phyloP scores from a whole-genome alignment of 129 eudicot genomes.

The Pulicaria dysenterica region DNA sequence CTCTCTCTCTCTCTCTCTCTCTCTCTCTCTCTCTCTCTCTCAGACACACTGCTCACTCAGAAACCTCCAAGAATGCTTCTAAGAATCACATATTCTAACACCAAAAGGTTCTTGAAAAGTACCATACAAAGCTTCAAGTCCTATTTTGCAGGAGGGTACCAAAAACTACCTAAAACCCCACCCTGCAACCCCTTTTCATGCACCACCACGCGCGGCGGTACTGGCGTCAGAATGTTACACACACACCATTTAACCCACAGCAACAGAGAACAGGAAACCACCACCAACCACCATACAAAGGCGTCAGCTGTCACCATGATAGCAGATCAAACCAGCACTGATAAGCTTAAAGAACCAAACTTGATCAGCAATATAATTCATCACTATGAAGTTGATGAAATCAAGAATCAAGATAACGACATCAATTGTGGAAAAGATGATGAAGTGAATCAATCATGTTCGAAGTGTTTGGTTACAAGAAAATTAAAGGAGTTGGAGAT shows the following conservation, averaged over 20 bases:
- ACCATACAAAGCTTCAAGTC: conserved; percentile 50
- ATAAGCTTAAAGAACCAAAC: conserved; percentile 12
- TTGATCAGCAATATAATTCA: conserved; percentile 3
- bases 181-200: conserved; percentile 48
- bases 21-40: background rate
- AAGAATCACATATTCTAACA: conserved; percentile 42
- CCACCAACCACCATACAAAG: conserved; percentile 21
- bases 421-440: background rate
- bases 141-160: conserved; percentile 46
- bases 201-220: conserved; percentile 11
- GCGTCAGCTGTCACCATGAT: background rate
- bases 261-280: conserved; percentile 30
- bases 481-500: conserved; percentile 50
- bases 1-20: background rate
- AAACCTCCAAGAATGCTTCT: conserved; percentile 40
- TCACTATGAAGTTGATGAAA: background rate
- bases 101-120: conserved; percentile 55
- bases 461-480: conserved; percentile 39
- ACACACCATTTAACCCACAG: conserved; percentile 25
- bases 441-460: background rate
- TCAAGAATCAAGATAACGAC: conserved; percentile 13
- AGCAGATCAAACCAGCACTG: background rate
- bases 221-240: background rate
- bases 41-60: background rate
- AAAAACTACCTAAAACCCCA: conserved; percentile 58